Evolutionary conservation across 352 stramenopile genomes (phyloP).

Genomic region (Phytophthora crassamura): DNA sequence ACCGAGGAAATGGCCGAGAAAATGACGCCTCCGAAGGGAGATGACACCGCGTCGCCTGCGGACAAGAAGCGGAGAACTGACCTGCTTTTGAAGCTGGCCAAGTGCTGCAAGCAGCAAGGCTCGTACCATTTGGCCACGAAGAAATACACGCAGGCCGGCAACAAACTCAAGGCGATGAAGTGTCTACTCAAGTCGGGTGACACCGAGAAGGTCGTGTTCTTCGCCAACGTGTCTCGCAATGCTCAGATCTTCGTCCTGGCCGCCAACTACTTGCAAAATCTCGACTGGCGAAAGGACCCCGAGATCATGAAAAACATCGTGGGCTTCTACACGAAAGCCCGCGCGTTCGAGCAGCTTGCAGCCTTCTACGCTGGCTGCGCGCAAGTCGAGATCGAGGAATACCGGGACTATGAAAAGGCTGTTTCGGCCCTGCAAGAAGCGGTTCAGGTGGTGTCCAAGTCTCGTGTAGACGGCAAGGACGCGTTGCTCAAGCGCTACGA

Average conservation of each 20-base stretch:
- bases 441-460: conserved; percentile 86
- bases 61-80: conserved; percentile 79
- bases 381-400: conserved; percentile 94
- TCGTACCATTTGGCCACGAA: conserved; percentile 94
- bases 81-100: conserved; percentile 91
- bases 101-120: conserved; percentile 93
- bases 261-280: conserved; percentile 95
- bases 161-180: conserved; percentile 95
- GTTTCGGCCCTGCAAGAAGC: conserved; percentile 91
- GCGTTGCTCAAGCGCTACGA: conserved; percentile 62
- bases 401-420: conserved; percentile 95
- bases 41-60: conserved; percentile 48
- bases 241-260: conserved; percentile 96
- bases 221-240: conserved; percentile 92
- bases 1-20: conserved; percentile 93
- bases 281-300: conserved; percentile 92
- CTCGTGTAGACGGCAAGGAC: conserved; percentile 75
- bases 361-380: conserved; percentile 93
- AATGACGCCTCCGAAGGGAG: conserved; percentile 90
- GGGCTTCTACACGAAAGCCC: conserved; percentile 95
- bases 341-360: conserved; percentile 91
- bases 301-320: conserved; percentile 95
- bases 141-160: conserved; percentile 95
- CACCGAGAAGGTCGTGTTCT: conserved; percentile 96
- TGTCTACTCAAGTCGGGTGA: conserved; percentile 95